These are phyloP conservation scores for Asterella californica DNA, from an alignment of 225 moss, liverwort and hornwort genomes.

Conservation along the genomic window DNA sequence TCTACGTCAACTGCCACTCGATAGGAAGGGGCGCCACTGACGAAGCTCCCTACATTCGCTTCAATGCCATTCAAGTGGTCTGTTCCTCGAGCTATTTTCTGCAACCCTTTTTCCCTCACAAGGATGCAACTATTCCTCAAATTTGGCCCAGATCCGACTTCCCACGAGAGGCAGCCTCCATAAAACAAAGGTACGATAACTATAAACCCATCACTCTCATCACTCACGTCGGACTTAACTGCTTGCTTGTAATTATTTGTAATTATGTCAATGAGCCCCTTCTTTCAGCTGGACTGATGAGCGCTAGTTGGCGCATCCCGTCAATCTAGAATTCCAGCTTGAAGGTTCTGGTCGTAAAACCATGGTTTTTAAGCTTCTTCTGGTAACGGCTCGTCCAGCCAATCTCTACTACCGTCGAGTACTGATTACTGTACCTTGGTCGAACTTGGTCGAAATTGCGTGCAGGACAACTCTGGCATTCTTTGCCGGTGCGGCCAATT, in stretches of 20 bases:
- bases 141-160: slow-evolving; percentile 40
- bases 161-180: slow-evolving; percentile 22
- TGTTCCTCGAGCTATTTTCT: slow-evolving; percentile 42
- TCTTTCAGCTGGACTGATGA: background rate
- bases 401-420: background rate
- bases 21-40: slow-evolving; percentile 38
- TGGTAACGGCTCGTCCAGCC: background rate
- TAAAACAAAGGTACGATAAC: slow-evolving; percentile 33
- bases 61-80: slow-evolving; percentile 44
- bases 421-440: background rate
- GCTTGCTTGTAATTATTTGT: too few species aligned
- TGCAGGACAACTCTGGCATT: slow-evolving; percentile 41
- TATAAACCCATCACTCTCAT: background rate
- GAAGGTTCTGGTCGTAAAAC: too few species aligned
- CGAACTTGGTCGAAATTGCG: background rate
- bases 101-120: slow-evolving; percentile 37
- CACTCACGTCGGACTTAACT: background rate
- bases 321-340: too few species aligned
- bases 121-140: slow-evolving; percentile 47
- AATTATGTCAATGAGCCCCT: too few species aligned
- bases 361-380: background rate
- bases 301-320: background rate
- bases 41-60: slow-evolving; percentile 30
- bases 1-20: slow-evolving; percentile 50
- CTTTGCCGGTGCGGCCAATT: slow-evolving; percentile 47